These are phyloP conservation scores for Brettanomyces bruxellensis DNA, from an alignment of 805 yeast genomes.

Conservation along the genomic window DNA sequence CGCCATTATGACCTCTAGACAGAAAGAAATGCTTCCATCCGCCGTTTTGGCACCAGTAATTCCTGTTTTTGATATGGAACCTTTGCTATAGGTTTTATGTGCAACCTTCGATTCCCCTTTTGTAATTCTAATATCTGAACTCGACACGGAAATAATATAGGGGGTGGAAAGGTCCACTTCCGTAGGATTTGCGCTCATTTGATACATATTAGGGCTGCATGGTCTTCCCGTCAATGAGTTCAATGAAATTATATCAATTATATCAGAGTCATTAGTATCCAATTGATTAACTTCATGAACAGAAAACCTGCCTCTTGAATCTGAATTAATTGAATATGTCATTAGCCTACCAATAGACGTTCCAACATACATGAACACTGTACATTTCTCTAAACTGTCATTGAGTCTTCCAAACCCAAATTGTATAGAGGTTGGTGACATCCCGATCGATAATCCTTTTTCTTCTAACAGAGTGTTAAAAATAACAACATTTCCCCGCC, in stretches of 20 bases:
- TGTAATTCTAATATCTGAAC: conserved; percentile 52
- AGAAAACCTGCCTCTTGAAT: conserved; percentile 49
- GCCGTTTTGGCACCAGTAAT: conserved; percentile 31
- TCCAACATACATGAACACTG: conserved; percentile 69
- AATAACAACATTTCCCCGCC: conserved; percentile 56
- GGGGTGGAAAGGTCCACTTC: conserved; percentile 50
- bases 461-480: conserved; percentile 26
- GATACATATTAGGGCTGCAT: conserved; percentile 52
- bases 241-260: conserved; percentile 49
- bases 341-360: conserved; percentile 66
- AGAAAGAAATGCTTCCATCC: conserved; percentile 17
- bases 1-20: conserved; percentile 22
- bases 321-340: conserved; percentile 57
- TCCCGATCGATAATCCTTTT: conserved; percentile 18
- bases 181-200: conserved; percentile 35
- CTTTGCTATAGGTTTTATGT: conserved; percentile 52
- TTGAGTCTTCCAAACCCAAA: conserved; percentile 58
- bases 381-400: conserved; percentile 38
- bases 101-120: conserved; percentile 54
- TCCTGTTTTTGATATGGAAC: conserved; percentile 39
- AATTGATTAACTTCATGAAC: conserved; percentile 42
- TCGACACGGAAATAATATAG: conserved; percentile 44
- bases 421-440: conserved; percentile 51
- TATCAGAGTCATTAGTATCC: conserved; percentile 41
- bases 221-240: conserved; percentile 53